Evolutionary conservation across 1,284 basidiomycete genomes (phyloP).

Genomic region (Volvariella surrecta): DNA sequence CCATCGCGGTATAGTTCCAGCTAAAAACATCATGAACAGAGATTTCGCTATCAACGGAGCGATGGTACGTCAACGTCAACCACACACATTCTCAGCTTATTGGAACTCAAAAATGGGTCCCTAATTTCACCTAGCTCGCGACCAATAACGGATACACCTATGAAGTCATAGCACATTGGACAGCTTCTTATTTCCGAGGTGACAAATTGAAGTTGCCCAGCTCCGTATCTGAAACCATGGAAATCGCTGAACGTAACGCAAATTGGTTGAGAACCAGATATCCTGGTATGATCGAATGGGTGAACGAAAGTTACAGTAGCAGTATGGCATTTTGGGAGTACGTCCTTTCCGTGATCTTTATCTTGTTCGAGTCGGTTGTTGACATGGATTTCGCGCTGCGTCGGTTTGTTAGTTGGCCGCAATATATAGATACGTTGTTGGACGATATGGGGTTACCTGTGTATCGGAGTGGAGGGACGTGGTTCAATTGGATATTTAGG

Average conservation of each 20-base stretch:
- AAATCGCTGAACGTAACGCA: conserved; percentile 25
- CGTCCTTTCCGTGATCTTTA: background rate
- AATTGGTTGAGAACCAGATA: conserved; percentile 24
- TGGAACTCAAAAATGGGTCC: background rate
- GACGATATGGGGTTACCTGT: conserved; percentile 46
- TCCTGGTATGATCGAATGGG: conserved; percentile 2
- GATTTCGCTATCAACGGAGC: conserved; percentile 60
- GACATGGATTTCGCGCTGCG: background rate
- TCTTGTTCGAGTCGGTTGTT: too few species aligned
- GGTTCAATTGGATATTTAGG: conserved; percentile 53
- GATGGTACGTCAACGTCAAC: conserved; percentile 30
- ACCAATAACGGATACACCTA: conserved; percentile 37
- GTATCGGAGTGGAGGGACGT: conserved; percentile 48
- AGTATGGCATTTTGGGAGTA: background rate
- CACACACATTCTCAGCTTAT: background rate
- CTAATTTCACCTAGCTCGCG: background rate
- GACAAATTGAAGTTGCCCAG: conserved; percentile 35
- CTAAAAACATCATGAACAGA: conserved; percentile 37
- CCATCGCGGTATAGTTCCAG: conserved; percentile 49
- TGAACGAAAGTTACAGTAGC: conserved; percentile 3
- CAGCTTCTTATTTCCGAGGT: conserved; percentile 44
- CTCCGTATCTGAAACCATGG: conserved; percentile 29
- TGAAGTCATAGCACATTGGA: conserved; percentile 46
- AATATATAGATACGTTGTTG: conserved; percentile 43
- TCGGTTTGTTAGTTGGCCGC: conserved; percentile 40